Base-by-base conservation (phyloP, 345 rosid genomes). In the Cochlearia excelsa region DNA sequence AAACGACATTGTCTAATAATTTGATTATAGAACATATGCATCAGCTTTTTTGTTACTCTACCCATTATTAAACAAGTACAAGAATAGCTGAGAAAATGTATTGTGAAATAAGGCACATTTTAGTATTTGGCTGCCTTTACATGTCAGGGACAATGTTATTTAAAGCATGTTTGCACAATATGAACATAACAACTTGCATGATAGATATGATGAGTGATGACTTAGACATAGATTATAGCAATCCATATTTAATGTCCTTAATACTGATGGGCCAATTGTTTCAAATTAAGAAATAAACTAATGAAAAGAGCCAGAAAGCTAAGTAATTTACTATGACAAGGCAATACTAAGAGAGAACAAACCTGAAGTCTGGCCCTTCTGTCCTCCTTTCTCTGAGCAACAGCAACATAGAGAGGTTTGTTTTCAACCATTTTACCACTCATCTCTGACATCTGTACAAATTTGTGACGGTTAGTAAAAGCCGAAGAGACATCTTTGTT, bases 391-490 rank as follows among this genome's bases (percentile, higher is more conserved):
- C 61, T 29, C 68, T 73, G 77, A 6, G 77, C 77, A 57, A 51
- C 9, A 37, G 77, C 73, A 50, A 73, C 77, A 67, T 73, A 73
- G 28, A 73, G 69, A 34, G 77, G 77, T 39, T 73, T 73, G 77
- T 68, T 51, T 51, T 61, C 73, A 2, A 67, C 26, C 77, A 73
- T 73, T 31, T 57, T 67, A 10, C 77, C 77, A 52, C 62, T 73
- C 77, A 73, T 44, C 57, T 73, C 54, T 48, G 72, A 9, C 51
- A 73, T 53, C 77, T 73, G 67, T 35, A 56, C 11, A 57, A 4
- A 6, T 35, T 1, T 43, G 3, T 11, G 51, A 16, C 7, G 5
- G 48, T 57, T 57, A 63, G 4, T 48, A 63, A 57, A 31, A 43
- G 31, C 7, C 34, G 1, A 49, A 44, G 43, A 43, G 27, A 2